Evolutionary conservation across 176 grass and related monocot genomes (phyloP).

Genomic region (Raddia distichophylla): DNA sequence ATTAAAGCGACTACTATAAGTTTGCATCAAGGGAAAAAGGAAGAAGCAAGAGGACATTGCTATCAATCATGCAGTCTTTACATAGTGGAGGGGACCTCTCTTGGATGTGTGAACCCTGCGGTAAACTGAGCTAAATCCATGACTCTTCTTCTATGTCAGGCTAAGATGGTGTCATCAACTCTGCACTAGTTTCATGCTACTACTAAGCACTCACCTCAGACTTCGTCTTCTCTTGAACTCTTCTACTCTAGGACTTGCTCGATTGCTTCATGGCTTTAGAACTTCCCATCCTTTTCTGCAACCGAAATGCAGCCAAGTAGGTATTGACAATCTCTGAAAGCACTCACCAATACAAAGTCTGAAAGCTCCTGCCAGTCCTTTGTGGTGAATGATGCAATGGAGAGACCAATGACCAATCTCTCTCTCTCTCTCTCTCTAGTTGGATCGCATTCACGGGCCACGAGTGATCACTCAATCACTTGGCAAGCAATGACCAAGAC

Average conservation of each 20-base stretch:
- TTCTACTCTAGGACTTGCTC: neutral
- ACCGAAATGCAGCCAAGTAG: neutral
- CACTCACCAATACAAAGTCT: neutral
- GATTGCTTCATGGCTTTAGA: neutral
- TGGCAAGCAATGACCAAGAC: neutral
- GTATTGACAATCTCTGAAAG: neutral
- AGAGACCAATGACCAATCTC: neutral
- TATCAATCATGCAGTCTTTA: constrained; percentile 15
- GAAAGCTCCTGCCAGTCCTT: neutral
- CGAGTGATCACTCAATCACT: neutral
- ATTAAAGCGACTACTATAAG: neutral
- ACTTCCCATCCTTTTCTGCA: neutral
- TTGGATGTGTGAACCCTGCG: neutral
- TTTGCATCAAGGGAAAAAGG: neutral
- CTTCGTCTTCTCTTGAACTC: neutral
- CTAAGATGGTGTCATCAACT: neutral
- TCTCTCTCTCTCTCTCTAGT: neutral
- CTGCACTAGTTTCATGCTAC: neutral
- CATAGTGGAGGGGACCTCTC: neutral
- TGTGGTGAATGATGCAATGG: neutral
- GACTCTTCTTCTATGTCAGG: neutral
- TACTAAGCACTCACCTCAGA: neutral
- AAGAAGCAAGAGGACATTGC: neutral
- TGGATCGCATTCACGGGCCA: constrained; percentile 20
- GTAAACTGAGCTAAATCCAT: neutral